These are phyloP conservation scores for Chalaropsis ovoidea DNA, from an alignment of 2,329 filamentous ascomycete species.

Conservation along the genomic window DNA sequence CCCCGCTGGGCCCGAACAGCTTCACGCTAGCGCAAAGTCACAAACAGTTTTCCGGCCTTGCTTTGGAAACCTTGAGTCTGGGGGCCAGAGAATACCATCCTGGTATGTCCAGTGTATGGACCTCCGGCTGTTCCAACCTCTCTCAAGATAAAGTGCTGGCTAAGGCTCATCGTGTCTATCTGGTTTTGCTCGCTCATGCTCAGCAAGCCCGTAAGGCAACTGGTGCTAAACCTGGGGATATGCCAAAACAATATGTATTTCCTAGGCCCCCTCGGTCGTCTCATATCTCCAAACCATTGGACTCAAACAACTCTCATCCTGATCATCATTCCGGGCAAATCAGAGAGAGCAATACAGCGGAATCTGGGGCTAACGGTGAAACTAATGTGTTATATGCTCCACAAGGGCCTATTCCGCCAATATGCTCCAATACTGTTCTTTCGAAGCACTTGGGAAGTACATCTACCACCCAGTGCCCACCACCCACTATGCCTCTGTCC, in stretches of 20 bases:
- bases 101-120: background rate
- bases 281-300: background rate
- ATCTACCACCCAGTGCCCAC: background rate
- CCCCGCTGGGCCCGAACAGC: background rate
- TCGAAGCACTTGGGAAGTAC: background rate
- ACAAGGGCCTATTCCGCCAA: background rate
- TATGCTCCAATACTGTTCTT: background rate
- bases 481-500: background rate
- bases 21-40: background rate
- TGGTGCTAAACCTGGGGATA: background rate
- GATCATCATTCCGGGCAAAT: background rate
- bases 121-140: background rate
- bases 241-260: conserved; percentile 14
- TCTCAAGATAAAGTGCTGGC: conserved; percentile 10
- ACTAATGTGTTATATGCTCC: background rate
- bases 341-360: background rate
- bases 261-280: conserved; percentile 19
- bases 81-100: background rate
- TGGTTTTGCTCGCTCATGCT: conserved; percentile 5
- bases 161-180: conserved; percentile 16
- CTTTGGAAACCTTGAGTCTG: background rate
- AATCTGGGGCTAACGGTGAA: background rate
- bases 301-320: background rate
- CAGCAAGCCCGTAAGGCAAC: conserved; percentile 9
- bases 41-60: background rate